Conservation (phyloP, 352 stramenopile genomes). For the Globisporangium okanoganense region DNA sequence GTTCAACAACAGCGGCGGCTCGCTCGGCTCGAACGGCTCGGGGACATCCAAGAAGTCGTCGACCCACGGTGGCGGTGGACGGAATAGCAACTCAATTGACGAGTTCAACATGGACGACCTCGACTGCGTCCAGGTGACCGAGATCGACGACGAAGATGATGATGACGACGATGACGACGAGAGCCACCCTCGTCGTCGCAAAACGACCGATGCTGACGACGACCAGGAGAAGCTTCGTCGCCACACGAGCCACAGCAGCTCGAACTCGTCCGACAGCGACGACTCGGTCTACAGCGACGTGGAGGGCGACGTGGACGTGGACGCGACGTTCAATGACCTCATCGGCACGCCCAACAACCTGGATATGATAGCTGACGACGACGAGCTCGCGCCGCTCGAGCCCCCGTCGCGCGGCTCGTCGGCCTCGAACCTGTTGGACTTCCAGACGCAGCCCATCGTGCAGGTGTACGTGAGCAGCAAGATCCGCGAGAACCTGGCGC, state of each 20-base stretch:
- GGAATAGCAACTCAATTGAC: conserved; percentile 21
- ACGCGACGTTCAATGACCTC: conserved; percentile 83
- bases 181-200: conserved; percentile 4
- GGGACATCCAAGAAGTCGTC: conserved; percentile 26
- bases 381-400: conserved; percentile 51
- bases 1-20: conserved; percentile 34
- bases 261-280: conserved; percentile 24
- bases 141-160: conserved; percentile 73
- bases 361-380: conserved; percentile 52
- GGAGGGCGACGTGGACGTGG: conserved; percentile 80
- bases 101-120: conserved; percentile 75
- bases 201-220: conserved; percentile 10
- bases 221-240: conserved; percentile 11
- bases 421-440: conserved; percentile 26
- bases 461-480: conserved; percentile 89
- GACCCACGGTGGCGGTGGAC: conserved; percentile 15
- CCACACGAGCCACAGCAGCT: conserved; percentile 24
- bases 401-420: conserved; percentile 16
- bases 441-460: conserved; percentile 34
- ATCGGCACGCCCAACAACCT: conserved; percentile 57
- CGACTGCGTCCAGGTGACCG: conserved; percentile 70
- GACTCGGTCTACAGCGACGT: conserved; percentile 83
- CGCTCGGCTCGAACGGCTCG: conserved; percentile 39
- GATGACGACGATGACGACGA: conserved; percentile 51
- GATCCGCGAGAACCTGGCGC: conserved; percentile 72